These are phyloP conservation scores for Ramaria rubella DNA, from an alignment of 768 basidiomycete genomes.

Conservation along the genomic window DNA sequence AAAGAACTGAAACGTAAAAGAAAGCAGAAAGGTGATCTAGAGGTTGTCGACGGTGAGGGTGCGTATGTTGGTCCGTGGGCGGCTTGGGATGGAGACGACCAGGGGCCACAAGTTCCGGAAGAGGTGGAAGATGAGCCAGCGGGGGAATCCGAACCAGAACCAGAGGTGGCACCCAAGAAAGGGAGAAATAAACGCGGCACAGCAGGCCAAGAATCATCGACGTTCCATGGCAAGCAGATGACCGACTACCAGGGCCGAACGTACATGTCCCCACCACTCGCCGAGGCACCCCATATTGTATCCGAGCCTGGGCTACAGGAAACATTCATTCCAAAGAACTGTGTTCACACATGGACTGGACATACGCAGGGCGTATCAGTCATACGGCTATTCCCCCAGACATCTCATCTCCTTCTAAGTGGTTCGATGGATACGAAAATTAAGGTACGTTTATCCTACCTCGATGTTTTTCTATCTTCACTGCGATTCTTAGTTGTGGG, in stretches of 20 bases:
- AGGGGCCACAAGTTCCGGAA: conserved; percentile 47
- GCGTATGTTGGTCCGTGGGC: conserved; percentile 97
- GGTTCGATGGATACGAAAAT: conserved; percentile 98
- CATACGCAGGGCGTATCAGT: conserved; percentile 96
- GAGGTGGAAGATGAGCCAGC: conserved; percentile 42
- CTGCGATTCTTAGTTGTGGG: conserved; percentile 69
- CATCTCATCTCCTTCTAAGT: conserved; percentile 87
- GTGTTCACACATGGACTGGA: conserved; percentile 97
- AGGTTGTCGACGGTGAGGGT: conserved; percentile 82
- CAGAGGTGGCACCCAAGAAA: conserved; percentile 59
- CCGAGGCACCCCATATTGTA: conserved; percentile 80
- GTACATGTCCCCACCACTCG: conserved; percentile 89
- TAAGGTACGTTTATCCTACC: conserved; percentile 51
- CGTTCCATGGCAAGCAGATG: conserved; percentile 97
- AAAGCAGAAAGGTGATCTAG: conserved; percentile 69
- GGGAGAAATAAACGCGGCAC: conserved; percentile 73
- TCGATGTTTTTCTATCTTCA: not conserved
- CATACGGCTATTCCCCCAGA: conserved; percentile 85
- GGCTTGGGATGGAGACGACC: conserved; percentile 76
- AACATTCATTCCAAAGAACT: conserved; percentile 89
- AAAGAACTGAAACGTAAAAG: conserved; percentile 84
- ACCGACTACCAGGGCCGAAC: conserved; percentile 97
- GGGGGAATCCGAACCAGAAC: conserved; percentile 59
- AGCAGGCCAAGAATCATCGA: conserved; percentile 82
- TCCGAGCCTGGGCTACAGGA: conserved; percentile 80